These are phyloP conservation scores for Fusarium sp. DNA, from an alignment of 2,329 filamentous ascomycete genomes.

Conservation along the genomic window DNA sequence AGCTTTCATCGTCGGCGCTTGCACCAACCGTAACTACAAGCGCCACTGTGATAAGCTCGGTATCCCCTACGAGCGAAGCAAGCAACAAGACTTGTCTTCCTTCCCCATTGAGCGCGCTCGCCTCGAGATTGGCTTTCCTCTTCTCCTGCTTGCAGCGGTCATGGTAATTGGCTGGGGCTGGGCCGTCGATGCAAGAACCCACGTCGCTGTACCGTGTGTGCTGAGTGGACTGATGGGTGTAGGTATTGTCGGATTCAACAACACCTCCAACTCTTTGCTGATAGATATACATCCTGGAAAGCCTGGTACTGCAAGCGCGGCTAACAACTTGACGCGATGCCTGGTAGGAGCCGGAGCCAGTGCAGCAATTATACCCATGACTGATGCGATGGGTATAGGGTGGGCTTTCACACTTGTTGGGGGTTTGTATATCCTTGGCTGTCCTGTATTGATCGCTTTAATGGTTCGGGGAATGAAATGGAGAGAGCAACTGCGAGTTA, in stretches of 20 bases:
- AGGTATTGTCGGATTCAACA: slow-evolving; percentile 66
- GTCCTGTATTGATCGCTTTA: slow-evolving; percentile 57
- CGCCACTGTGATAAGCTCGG: slow-evolving; percentile 68
- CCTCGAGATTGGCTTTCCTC: slow-evolving; percentile 62
- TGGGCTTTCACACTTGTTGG: slow-evolving; percentile 65
- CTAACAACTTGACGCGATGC: slow-evolving; percentile 68
- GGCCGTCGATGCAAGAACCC: slow-evolving; percentile 58
- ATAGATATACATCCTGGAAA: slow-evolving; percentile 67
- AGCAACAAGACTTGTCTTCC: slow-evolving; percentile 60
- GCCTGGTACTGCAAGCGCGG: slow-evolving; percentile 66
- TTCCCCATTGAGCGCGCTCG: slow-evolving; percentile 67
- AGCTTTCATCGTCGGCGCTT: slow-evolving; percentile 61
- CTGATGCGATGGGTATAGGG: slow-evolving; percentile 62
- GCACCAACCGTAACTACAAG: slow-evolving; percentile 76
- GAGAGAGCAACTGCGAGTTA: slow-evolving; percentile 53
- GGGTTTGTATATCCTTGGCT: slow-evolving; percentile 55
- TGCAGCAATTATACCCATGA: slow-evolving; percentile 65
- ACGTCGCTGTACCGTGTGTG: slow-evolving; percentile 61
- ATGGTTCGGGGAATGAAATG: slow-evolving; percentile 59
- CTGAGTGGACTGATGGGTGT: slow-evolving; percentile 61
- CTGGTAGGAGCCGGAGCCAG: slow-evolving; percentile 65
- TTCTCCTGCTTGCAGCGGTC: slow-evolving; percentile 63
- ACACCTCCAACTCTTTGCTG: slow-evolving; percentile 64
- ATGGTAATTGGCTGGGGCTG: slow-evolving; percentile 65
- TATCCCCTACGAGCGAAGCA: slow-evolving; percentile 65